These are phyloP conservation scores for Dalechampia spathulata DNA, from an alignment of 441 rosid genomes.

Conservation along the genomic window DNA sequence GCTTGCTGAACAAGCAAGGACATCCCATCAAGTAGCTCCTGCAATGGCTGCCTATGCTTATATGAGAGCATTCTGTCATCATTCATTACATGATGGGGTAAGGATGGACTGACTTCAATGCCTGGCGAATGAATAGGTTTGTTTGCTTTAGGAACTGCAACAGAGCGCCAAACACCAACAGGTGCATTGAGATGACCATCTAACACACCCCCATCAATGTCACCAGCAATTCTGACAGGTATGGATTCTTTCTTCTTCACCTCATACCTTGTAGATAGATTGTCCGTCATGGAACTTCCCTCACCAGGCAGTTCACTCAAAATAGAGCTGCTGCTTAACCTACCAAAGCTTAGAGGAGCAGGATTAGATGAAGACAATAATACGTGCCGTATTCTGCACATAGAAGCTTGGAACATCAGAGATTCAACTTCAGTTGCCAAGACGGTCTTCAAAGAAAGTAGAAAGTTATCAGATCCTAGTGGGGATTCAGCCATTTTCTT, in stretches of 20 bases:
- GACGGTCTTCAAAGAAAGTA: slow-evolving; percentile 58
- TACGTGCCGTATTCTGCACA: slow-evolving; percentile 87
- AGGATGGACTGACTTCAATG: slow-evolving; percentile 67
- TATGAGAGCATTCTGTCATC: slow-evolving; percentile 83
- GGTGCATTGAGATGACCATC: slow-evolving; percentile 87
- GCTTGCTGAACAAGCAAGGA: slow-evolving; percentile 94
- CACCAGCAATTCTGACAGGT: slow-evolving; percentile 96
- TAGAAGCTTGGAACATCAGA: slow-evolving; percentile 82
- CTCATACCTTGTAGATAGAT: slow-evolving; percentile 68
- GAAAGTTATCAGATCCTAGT: slow-evolving; percentile 45
- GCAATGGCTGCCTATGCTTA: slow-evolving; percentile 91
- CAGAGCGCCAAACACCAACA: slow-evolving; percentile 99
- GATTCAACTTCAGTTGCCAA: slow-evolving; percentile 90
- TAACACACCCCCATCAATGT: slow-evolving; percentile 72
- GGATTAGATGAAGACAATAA: slow-evolving; percentile 44
- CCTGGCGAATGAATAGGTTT: slow-evolving; percentile 61
- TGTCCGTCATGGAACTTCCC: slow-evolving; percentile 72
- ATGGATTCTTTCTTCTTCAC: slow-evolving; percentile 83
- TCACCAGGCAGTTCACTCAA: slow-evolving; percentile 77
- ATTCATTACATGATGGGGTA: slow-evolving; percentile 62
- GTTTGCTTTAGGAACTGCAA: slow-evolving; percentile 75
- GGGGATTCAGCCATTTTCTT: slow-evolving; percentile 49
- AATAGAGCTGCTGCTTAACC: slow-evolving; percentile 52
- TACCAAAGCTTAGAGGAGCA: slow-evolving; percentile 46
- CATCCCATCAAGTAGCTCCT: slow-evolving; percentile 93